These are phyloP conservation scores for Clathrospora elynae DNA, from an alignment of 2,329 filamentous ascomycete species.

Conservation along the genomic window DNA sequence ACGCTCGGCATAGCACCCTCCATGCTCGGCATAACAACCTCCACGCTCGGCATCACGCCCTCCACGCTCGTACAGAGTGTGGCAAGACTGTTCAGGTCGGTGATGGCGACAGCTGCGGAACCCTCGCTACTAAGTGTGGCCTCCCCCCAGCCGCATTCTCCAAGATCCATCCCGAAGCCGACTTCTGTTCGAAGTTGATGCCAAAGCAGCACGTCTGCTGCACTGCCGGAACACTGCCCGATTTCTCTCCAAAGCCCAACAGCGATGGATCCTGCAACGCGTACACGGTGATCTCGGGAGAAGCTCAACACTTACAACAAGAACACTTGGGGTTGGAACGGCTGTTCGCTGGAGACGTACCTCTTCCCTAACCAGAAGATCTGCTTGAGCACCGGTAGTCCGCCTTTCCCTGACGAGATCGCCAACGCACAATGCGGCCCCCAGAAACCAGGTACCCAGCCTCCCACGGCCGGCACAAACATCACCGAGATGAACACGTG, in stretches of 20 bases:
- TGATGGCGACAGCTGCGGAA: background rate
- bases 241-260: no score
- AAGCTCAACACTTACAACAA: slow-evolving; percentile 4
- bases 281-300: no score
- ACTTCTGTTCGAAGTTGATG: no score
- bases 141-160: no score
- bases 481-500: slow-evolving; percentile 1
- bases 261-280: no score
- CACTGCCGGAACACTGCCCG: no score
- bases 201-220: no score
- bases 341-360: background rate
- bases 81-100: no score
- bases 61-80: background rate
- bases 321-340: slow-evolving; percentile 5
- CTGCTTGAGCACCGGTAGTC: slow-evolving; percentile 1
- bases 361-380: background rate
- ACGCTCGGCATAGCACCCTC: background rate
- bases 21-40: background rate
- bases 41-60: background rate
- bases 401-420: background rate
- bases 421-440: slow-evolving; percentile 3
- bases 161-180: no score
- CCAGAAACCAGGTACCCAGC: background rate
- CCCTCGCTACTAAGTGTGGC: background rate
- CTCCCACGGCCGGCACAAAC: background rate